Evolutionary conservation across 192 early-diverging fungal species (phyloP).

Genomic region (Geosiphon pyriformis): DNA sequence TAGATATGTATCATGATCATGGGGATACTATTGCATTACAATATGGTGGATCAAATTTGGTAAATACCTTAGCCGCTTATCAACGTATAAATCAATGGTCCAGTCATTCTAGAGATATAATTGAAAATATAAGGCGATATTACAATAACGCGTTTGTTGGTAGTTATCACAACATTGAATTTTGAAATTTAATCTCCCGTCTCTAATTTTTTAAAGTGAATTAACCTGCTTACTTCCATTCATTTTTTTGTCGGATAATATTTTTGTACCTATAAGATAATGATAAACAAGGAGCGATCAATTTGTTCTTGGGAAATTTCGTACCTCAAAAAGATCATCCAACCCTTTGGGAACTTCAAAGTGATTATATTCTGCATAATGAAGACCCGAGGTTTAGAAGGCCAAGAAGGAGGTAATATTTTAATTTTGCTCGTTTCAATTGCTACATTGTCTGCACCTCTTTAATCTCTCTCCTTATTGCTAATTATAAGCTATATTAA

Average conservation of each 20-base stretch:
- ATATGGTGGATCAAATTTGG: slow-evolving; percentile 96
- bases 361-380: slow-evolving; percentile 76
- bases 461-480: background rate
- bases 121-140: slow-evolving; percentile 87
- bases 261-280: slow-evolving; percentile 58
- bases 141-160: slow-evolving; percentile 92
- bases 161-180: slow-evolving; percentile 26
- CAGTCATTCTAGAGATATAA: slow-evolving; percentile 91
- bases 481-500: slow-evolving; percentile 51
- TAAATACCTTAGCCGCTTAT: slow-evolving; percentile 98
- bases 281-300: slow-evolving; percentile 96
- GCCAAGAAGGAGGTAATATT: slow-evolving; percentile 43
- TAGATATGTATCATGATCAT: slow-evolving; percentile 96
- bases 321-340: slow-evolving; percentile 43
- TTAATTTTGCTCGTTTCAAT: slow-evolving; percentile 14
- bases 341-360: slow-evolving; percentile 71
- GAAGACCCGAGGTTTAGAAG: slow-evolving; percentile 45
- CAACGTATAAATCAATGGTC: slow-evolving; percentile 92
- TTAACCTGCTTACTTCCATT: background rate
- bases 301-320: slow-evolving; percentile 81
- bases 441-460: slow-evolving; percentile 9
- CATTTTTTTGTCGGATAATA: background rate
- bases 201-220: background rate
- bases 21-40: slow-evolving; percentile 94
- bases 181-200: background rate